These are phyloP conservation scores for Microdochium paspali DNA, from an alignment of 2,329 filamentous ascomycete species.

Conservation along the genomic window DNA sequence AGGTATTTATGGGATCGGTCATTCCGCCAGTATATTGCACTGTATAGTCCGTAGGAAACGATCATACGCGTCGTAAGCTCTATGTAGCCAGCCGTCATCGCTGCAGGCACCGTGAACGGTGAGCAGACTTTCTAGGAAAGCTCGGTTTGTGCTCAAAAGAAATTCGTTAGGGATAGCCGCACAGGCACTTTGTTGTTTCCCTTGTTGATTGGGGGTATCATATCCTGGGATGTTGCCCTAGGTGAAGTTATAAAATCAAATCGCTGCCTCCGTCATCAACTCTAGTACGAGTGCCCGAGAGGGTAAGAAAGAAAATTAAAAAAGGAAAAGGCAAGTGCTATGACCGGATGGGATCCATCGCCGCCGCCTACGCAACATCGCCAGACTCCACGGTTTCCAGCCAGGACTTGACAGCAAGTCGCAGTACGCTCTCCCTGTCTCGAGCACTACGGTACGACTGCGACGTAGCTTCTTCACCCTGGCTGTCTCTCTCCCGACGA, in stretches of 20 bases:
- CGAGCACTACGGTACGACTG: not conserved
- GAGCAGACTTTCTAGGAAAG: not conserved
- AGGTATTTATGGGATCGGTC: no score
- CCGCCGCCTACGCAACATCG: not conserved
- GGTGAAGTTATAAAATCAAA: not conserved
- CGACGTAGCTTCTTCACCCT: slow-evolving; percentile 3
- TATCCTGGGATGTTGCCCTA: not conserved
- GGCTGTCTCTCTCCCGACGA: slow-evolving; percentile 31
- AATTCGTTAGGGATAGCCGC: not conserved
- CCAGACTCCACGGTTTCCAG: not conserved
- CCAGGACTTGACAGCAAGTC: not conserved
- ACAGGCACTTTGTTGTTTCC: not conserved
- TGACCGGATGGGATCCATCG: not conserved
- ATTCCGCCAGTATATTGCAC: no score
- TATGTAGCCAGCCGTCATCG: not conserved
- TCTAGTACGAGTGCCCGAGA: not conserved
- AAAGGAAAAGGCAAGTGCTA: not conserved
- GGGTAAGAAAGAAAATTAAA: not conserved
- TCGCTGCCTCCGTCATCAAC: no score
- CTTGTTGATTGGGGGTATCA: not conserved
- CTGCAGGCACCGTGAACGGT: not conserved
- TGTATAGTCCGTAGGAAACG: no score
- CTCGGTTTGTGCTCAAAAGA: not conserved
- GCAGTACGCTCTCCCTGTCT: not conserved
- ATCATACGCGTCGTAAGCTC: not conserved